A percentile compares a stretch with the other conserved stretches of the same genome.
These are phyloP conservation scores for Vanilla planifolia DNA, from an alignment of 106 monocot species.

Conservation along the genomic window DNA sequence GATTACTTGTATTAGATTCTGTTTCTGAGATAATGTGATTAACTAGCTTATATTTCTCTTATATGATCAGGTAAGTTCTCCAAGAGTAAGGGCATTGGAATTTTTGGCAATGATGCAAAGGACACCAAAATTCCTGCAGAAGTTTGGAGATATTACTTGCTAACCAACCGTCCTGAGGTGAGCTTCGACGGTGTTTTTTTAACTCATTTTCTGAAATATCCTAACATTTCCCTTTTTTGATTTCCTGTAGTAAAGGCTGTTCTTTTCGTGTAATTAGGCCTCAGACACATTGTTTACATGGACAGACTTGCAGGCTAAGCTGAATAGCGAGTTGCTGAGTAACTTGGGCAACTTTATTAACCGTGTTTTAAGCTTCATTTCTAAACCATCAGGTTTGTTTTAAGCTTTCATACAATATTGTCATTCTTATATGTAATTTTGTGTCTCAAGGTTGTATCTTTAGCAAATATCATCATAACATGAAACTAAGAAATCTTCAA, in stretches of 20 bases:
- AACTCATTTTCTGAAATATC: conserved; percentile 2
- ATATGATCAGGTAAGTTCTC: conserved; percentile 80
- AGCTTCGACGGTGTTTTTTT: conserved; percentile 16
- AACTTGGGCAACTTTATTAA: conserved; percentile 93
- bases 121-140: conserved; percentile 83
- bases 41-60: not conserved
- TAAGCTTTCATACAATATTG: not conserved
- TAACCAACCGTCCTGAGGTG: conserved; percentile 89
- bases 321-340: conserved; percentile 80
- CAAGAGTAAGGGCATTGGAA: conserved; percentile 91
- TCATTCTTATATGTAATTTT: not conserved
- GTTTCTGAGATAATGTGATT: too few relatives aligned
- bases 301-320: conserved; percentile 90
- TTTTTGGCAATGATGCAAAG: conserved; percentile 97
- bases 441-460: not conserved
- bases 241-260: too few relatives aligned
- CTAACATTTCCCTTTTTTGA: too few relatives aligned
- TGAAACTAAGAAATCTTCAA: too few relatives aligned
- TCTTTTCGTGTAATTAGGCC: conserved; percentile 41
- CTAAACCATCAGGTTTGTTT: conserved; percentile 78
- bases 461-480: not conserved
- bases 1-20: not conserved
- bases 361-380: conserved; percentile 86
- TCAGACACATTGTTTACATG: conserved; percentile 98
- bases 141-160: conserved; percentile 97